These are phyloP conservation scores for Hyphodiscus sp. DNA, from an alignment of 2,329 filamentous ascomycete genomes.

Conservation along the genomic window DNA sequence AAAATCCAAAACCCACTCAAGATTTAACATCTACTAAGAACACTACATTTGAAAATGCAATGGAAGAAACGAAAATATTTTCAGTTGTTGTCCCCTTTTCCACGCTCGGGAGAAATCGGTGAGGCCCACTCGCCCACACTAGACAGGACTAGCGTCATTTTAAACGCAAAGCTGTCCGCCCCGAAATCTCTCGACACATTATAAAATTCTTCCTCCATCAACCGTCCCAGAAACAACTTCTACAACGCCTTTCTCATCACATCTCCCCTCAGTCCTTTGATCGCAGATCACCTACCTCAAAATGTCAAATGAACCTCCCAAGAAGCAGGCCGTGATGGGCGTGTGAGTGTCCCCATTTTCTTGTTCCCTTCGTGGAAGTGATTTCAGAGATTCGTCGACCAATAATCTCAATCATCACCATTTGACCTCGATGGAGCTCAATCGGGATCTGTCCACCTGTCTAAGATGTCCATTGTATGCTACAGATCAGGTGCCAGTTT, in stretches of 20 bases:
- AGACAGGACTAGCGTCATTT: background rate
- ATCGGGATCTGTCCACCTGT: constrained; percentile 9
- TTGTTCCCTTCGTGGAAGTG: constrained; percentile 25
- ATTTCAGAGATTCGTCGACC: constrained; percentile 12
- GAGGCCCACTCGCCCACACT: too few species aligned
- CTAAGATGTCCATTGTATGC: background rate
- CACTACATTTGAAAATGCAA: too few species aligned
- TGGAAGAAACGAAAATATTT: too few species aligned
- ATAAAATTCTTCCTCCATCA: constrained; percentile 18
- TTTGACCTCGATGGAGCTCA: constrained; percentile 20
- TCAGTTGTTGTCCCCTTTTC: too few species aligned
- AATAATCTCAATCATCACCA: constrained; percentile 19
- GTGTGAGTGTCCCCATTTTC: constrained; percentile 46
- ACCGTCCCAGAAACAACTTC: constrained; percentile 12
- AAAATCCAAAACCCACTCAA: too few species aligned
- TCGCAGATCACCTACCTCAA: constrained; percentile 23
- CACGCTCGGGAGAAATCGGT: too few species aligned
- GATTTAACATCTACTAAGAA: too few species aligned
- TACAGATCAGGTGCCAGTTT: constrained; percentile 9
- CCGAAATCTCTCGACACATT: constrained; percentile 10
- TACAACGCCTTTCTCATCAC: constrained; percentile 13
- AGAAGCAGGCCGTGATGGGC: constrained; percentile 55
- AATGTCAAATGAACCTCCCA: constrained; percentile 45
- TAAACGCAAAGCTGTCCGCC: constrained; percentile 5
- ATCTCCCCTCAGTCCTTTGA: constrained; percentile 58